Conservation (phyloP, 106 monocot genomes). For the Dioscorea zingiberensis region DNA sequence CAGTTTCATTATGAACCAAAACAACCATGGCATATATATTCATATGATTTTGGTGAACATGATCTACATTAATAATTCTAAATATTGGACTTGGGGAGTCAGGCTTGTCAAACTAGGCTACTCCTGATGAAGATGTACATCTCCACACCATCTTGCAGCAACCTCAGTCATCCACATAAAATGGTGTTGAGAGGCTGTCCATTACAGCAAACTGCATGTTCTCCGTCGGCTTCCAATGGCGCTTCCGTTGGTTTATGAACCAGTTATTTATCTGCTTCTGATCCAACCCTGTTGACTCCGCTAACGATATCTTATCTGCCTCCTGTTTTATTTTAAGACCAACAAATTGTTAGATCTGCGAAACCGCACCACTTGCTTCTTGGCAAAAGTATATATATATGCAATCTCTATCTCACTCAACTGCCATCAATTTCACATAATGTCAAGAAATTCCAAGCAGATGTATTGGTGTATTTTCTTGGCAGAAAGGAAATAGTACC, state of each 20-base stretch:
- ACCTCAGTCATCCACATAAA: slow-evolving; percentile 9
- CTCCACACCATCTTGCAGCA: not conserved
- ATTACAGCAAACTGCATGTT: slow-evolving; percentile 11
- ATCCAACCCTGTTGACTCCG: slow-evolving; percentile 3
- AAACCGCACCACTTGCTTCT: not conserved
- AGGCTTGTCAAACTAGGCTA: too few species aligned
- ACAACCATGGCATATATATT: too few species aligned
- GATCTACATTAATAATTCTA: too few species aligned
- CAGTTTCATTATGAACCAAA: too few species aligned
- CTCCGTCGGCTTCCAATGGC: slow-evolving; percentile 13
- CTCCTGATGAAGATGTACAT: too few species aligned
- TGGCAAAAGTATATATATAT: too few species aligned
- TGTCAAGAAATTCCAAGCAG: not conserved
- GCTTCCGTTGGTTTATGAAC: slow-evolving; percentile 9
- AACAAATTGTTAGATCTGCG: not conserved
- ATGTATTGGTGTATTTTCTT: too few species aligned
- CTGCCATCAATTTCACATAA: too few species aligned
- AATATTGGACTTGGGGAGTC: too few species aligned
- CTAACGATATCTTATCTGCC: slow-evolving; percentile 8
- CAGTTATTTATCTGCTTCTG: slow-evolving; percentile 4
- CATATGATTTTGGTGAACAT: too few species aligned
- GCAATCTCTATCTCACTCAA: too few species aligned
- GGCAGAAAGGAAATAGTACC: not conserved
- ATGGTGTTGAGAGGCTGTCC: slow-evolving; percentile 5
- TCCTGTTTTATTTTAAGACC: slow-evolving; percentile 4